Evolutionary conservation across 2,329 filamentous ascomycete species (phyloP).

Genomic region (Botryotinia narcissicola): DNA sequence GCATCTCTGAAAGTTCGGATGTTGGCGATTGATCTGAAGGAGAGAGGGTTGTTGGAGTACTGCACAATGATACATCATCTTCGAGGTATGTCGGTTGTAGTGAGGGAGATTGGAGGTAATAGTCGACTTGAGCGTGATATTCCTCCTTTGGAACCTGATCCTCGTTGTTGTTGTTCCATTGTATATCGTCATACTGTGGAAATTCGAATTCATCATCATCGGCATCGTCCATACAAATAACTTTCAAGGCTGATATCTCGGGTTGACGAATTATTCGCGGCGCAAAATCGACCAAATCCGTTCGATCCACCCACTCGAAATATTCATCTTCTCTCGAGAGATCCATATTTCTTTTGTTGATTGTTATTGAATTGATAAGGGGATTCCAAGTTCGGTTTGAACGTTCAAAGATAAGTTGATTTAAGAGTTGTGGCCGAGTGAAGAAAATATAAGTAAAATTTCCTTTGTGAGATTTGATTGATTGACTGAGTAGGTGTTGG

Average conservation of each 20-base stretch:
- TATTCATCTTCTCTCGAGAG: conserved; percentile 19
- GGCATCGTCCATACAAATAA: conserved; percentile 61
- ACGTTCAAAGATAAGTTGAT: not conserved
- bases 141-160: conserved; percentile 27
- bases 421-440: not conserved
- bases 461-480: not conserved
- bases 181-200: conserved; percentile 43
- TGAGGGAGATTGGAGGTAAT: conserved; percentile 53
- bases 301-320: conserved; percentile 17
- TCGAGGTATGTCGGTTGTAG: conserved; percentile 47
- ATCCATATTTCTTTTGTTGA: conserved; percentile 7
- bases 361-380: not conserved
- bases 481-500: not conserved
- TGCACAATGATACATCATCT: conserved; percentile 52
- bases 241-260: not conserved
- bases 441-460: not conserved
- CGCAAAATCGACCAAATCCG: conserved; percentile 7
- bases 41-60: conserved; percentile 55
- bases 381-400: not conserved
- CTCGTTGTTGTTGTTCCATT: not conserved
- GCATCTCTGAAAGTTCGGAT: conserved; percentile 25
- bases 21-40: conserved; percentile 45
- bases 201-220: conserved; percentile 65
- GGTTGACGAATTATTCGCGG: conserved; percentile 19
- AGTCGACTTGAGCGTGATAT: conserved; percentile 41